Evolutionary conservation across 139 green algal genomes (phyloP).

Genomic region (Tetraselmis striata): DNA sequence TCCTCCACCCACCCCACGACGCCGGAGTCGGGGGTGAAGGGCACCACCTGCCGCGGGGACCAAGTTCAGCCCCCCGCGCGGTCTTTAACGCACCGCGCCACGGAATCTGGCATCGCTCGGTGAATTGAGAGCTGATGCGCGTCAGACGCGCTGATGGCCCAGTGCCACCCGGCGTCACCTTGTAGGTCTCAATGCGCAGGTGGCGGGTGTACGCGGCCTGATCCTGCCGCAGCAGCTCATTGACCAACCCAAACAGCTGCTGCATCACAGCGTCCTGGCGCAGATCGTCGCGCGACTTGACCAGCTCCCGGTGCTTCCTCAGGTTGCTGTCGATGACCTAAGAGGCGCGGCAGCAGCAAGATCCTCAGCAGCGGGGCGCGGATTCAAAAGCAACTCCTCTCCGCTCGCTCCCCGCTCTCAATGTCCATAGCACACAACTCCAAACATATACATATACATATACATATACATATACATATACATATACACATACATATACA

Average conservation of each 20-base stretch:
- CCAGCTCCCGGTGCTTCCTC: slow-evolving; percentile 34
- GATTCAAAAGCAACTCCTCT: too few relatives aligned
- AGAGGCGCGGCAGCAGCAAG: too few relatives aligned
- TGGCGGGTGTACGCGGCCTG: slow-evolving; percentile 31
- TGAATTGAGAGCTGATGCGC: too few relatives aligned
- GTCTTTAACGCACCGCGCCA: too few relatives aligned
- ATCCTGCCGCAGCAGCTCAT: slow-evolving; percentile 59
- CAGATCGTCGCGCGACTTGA: slow-evolving; percentile 77
- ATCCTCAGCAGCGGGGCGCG: too few relatives aligned
- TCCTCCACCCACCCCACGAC: slow-evolving; percentile 93
- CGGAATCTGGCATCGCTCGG: too few relatives aligned
- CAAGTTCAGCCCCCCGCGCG: too few relatives aligned
- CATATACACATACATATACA: too few relatives aligned
- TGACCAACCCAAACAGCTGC: slow-evolving; percentile 90
- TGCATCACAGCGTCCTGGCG: slow-evolving; percentile 96
- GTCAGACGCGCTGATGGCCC: too few relatives aligned
- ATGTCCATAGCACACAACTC: slow-evolving; percentile 22
- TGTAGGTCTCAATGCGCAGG: slow-evolving; percentile 81
- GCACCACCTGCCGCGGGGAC: slow-evolving; percentile 64
- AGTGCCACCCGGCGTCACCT: too few relatives aligned
- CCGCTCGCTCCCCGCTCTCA: slow-evolving; percentile 11
- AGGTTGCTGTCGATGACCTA: slow-evolving; percentile 3
- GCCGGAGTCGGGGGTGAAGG: slow-evolving; percentile 77
- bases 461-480: too few relatives aligned
- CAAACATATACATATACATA: too few relatives aligned